A percentile compares a stretch with the other conserved stretches of the same genome.
Conservation (phyloP, 2,329 filamentous ascomycete species). For the Pseudocercospora pini-densiflorae region DNA sequence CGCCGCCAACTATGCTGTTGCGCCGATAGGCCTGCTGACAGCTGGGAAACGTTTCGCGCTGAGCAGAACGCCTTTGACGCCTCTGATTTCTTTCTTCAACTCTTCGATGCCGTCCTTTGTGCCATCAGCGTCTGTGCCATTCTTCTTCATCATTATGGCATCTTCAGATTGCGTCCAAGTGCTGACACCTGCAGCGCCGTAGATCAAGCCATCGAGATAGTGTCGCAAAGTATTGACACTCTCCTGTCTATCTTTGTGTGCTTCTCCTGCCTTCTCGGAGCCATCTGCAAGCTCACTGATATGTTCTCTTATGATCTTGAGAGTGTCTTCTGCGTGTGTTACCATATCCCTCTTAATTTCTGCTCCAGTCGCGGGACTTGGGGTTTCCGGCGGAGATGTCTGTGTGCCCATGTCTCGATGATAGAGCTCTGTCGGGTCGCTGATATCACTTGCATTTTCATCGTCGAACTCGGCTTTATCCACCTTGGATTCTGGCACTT, state of each 20-base stretch:
- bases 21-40: conserved; percentile 18
- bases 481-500: conserved; percentile 30
- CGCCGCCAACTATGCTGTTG: conserved; percentile 12
- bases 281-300: conserved; percentile 55
- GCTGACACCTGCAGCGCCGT: conserved; percentile 36
- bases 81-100: conserved; percentile 74
- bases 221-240: conserved; percentile 61
- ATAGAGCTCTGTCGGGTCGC: conserved; percentile 76
- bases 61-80: conserved; percentile 78
- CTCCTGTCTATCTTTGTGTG: conserved; percentile 57
- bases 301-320: conserved; percentile 58
- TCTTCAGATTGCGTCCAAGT: conserved; percentile 40
- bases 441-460: conserved; percentile 55
- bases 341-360: conserved; percentile 32
- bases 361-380: conserved; percentile 36
- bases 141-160: conserved; percentile 40
- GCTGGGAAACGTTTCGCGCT: conserved; percentile 70
- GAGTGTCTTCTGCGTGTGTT: conserved; percentile 32
- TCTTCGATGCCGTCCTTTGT: conserved; percentile 70
- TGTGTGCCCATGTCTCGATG: conserved; percentile 82
- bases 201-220: conserved; percentile 67
- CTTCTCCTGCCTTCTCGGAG: conserved; percentile 57
- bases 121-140: conserved; percentile 48
- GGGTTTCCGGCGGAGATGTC: conserved; percentile 62
- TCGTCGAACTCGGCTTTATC: conserved; percentile 45